Evolutionary conservation across 176 grass and related monocot species (phyloP).

Genomic region (Paspalum vaginatum): DNA sequence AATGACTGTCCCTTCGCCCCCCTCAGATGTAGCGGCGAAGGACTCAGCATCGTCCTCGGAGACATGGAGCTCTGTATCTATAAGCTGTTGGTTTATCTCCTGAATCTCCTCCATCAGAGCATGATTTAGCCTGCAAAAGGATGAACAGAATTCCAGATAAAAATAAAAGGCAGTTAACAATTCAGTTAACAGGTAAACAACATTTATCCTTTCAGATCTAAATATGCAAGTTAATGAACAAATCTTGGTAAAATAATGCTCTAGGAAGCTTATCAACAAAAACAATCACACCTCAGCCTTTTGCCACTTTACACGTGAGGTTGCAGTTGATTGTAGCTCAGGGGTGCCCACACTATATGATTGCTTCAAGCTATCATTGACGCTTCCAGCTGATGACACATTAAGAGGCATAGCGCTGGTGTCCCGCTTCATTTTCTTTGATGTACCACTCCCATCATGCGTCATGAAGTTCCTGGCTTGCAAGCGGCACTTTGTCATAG

Average conservation of each 20-base stretch:
- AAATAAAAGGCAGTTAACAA: slow-evolving; percentile 27
- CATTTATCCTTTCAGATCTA: neutral
- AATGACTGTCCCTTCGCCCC: slow-evolving; percentile 73
- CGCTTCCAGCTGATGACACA: slow-evolving; percentile 71
- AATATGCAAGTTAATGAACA: neutral
- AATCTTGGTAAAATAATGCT: neutral
- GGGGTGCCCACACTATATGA: slow-evolving; percentile 52
- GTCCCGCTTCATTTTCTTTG: slow-evolving; percentile 99
- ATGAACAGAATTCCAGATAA: slow-evolving; percentile 28
- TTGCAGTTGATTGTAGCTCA: slow-evolving; percentile 92
- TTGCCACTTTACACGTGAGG: slow-evolving; percentile 65
- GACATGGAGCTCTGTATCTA: slow-evolving; percentile 84
- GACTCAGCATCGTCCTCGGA: slow-evolving; percentile 73
- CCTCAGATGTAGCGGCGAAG: slow-evolving; percentile 59
- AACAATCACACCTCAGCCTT: slow-evolving; percentile 71
- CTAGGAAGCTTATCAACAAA: slow-evolving; percentile 20
- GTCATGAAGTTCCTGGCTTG: slow-evolving; percentile 95
- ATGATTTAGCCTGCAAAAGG: slow-evolving; percentile 70
- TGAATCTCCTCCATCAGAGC: slow-evolving; percentile 78
- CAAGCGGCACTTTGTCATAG: slow-evolving; percentile 96
- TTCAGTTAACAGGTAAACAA: neutral
- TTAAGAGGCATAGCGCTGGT: slow-evolving; percentile 97
- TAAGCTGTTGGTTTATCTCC: slow-evolving; percentile 87
- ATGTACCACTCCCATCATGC: slow-evolving; percentile 75
- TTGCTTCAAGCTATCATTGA: slow-evolving; percentile 79